These are phyloP conservation scores for Misopates orontium DNA, from an alignment of 257 asterid species.

Conservation along the genomic window DNA sequence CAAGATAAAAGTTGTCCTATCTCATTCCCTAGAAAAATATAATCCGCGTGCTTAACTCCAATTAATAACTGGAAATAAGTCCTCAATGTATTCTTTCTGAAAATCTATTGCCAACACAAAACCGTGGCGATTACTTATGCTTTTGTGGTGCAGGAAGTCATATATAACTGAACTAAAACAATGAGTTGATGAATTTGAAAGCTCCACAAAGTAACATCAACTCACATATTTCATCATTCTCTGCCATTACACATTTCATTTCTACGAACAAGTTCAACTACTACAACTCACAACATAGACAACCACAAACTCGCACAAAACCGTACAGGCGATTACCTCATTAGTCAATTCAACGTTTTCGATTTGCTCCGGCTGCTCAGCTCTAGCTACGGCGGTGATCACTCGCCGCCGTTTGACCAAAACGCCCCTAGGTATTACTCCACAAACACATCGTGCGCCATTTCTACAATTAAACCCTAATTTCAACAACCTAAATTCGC, in stretches of 20 bases:
- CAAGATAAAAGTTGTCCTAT: too few species aligned
- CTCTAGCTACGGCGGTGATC: constrained; percentile 48
- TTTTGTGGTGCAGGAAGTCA: too few species aligned
- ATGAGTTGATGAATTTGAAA: too few species aligned
- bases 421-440: constrained; percentile 33
- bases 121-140: too few species aligned
- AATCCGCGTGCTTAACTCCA: too few species aligned
- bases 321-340: constrained; percentile 43
- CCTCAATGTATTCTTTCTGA: too few species aligned
- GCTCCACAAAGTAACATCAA: too few species aligned
- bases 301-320: not conserved
- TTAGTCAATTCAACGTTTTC: constrained; percentile 33
- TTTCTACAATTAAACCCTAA: constrained; percentile 25
- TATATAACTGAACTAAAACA: too few species aligned
- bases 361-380: constrained; percentile 57
- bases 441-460: constrained; percentile 25
- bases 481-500: constrained; percentile 35
- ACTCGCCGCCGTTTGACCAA: constrained; percentile 39
- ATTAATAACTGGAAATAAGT: too few species aligned
- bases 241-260: not conserved
- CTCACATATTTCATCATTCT: not conserved
- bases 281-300: not conserved
- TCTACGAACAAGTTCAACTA: not conserved
- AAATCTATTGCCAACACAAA: too few species aligned
- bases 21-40: too few species aligned